These are phyloP conservation scores for Aspergillus tamarii DNA, from an alignment of 2,329 filamentous ascomycete genomes.

Conservation along the genomic window DNA sequence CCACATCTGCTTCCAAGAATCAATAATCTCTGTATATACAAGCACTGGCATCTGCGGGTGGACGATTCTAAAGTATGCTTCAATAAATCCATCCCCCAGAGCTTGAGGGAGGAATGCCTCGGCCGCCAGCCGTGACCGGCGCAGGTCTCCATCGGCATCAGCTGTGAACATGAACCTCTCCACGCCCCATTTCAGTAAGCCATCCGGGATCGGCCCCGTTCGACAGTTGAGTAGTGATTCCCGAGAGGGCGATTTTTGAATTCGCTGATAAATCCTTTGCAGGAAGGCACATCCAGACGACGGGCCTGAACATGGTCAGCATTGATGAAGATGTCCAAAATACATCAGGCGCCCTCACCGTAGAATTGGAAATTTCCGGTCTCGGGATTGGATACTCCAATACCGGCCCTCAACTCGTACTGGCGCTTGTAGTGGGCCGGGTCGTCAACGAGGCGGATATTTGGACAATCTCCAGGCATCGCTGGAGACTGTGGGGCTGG, in stretches of 20 bases:
- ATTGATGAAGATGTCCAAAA: background rate
- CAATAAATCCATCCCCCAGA: slow-evolving; percentile 15
- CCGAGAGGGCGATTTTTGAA: slow-evolving; percentile 7
- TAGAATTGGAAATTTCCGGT: slow-evolving; percentile 23
- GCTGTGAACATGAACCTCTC: slow-evolving; percentile 21
- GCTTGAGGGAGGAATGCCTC: slow-evolving; percentile 15
- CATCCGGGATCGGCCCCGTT: slow-evolving; percentile 14
- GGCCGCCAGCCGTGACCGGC: slow-evolving; percentile 3
- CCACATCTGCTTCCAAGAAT: slow-evolving; percentile 20
- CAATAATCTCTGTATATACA: slow-evolving; percentile 12
- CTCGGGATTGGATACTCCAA: slow-evolving; percentile 17
- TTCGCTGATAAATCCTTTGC: slow-evolving; percentile 20
- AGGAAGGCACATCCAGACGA: slow-evolving; percentile 21
- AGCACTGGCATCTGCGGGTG: slow-evolving; percentile 21
- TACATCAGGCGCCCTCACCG: slow-evolving; percentile 1
- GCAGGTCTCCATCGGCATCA: slow-evolving; percentile 9
- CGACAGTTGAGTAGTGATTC: slow-evolving; percentile 13
- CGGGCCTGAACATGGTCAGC: slow-evolving; percentile 13
- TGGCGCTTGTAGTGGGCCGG: slow-evolving; percentile 19
- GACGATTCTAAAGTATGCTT: slow-evolving; percentile 18
- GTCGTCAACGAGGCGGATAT: slow-evolving; percentile 10
- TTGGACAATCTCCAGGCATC: slow-evolving; percentile 1
- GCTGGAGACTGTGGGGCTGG: slow-evolving; percentile 11
- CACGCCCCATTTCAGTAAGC: slow-evolving; percentile 16
- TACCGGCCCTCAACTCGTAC: slow-evolving; percentile 19